Percentiles rank a stretch among this genome's conserved stretches.
These are phyloP conservation scores for Alternaria brassicicola DNA, from an alignment of 2,329 filamentous ascomycete genomes.

Conservation along the genomic window DNA sequence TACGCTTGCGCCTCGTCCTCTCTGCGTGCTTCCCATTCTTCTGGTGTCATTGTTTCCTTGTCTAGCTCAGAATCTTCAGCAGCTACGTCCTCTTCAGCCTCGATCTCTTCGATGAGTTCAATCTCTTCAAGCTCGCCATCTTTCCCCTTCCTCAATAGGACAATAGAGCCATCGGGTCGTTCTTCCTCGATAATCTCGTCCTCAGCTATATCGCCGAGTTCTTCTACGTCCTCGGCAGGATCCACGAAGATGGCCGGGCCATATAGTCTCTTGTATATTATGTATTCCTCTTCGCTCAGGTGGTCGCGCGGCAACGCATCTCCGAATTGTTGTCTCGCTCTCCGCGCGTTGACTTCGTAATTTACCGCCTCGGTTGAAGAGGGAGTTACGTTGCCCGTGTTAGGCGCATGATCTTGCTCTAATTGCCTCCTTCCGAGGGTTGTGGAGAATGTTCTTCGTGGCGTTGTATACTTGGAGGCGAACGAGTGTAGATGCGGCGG, in stretches of 20 bases:
- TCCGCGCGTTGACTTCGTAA: conserved; percentile 69
- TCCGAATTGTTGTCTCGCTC: conserved; percentile 76
- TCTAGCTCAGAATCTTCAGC: conserved; percentile 36
- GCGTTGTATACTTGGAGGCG: conserved; percentile 15
- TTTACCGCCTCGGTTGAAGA: conserved; percentile 32
- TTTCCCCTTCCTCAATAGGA: conserved; percentile 61
- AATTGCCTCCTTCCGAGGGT: conserved; percentile 21
- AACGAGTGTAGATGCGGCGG: conserved; percentile 20
- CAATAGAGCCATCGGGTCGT: conserved; percentile 37
- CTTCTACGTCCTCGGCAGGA: conserved; percentile 59
- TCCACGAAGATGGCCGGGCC: conserved; percentile 71
- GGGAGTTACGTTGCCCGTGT: conserved; percentile 4
- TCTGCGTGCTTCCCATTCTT: conserved; percentile 44
- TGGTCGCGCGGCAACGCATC: conserved; percentile 76
- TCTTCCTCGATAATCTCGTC: conserved; percentile 50
- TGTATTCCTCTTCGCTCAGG: conserved; percentile 72
- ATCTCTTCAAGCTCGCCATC: conserved; percentile 68
- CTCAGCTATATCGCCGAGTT: conserved; percentile 54
- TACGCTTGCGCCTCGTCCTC: conserved; percentile 41
- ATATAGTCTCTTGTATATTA: conserved; percentile 79
- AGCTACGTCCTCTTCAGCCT: background rate
- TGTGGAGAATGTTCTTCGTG: conserved; percentile 33
- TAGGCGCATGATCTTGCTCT: conserved; percentile 9
- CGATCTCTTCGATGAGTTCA: conserved; percentile 40
- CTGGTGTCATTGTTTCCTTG: conserved; percentile 33